These are phyloP conservation scores for Penicillium antarcticum DNA, from an alignment of 495 filamentous ascomycete genomes.

Conservation along the genomic window DNA sequence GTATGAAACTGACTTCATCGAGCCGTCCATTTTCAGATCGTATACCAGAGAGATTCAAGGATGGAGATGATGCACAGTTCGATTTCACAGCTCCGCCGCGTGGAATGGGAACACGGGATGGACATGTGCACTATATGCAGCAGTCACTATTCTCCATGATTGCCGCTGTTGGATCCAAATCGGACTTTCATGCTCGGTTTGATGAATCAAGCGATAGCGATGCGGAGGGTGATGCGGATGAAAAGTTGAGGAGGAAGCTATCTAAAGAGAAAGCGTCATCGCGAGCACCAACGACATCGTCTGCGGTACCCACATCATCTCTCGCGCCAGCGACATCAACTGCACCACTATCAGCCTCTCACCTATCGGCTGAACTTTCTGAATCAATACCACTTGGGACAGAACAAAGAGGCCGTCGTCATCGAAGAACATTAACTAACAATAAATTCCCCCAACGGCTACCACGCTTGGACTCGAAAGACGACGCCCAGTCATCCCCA, in stretches of 20 bases:
- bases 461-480: constrained; percentile 47
- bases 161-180: constrained; percentile 78
- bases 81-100: constrained; percentile 65
- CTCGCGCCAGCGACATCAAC: constrained; percentile 1
- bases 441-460: constrained; percentile 58
- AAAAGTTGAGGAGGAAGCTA: too few species aligned
- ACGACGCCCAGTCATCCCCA: constrained; percentile 19
- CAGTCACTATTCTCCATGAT: constrained; percentile 94
- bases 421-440: constrained; percentile 59
- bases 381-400: constrained; percentile 2
- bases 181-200: constrained; percentile 77
- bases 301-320: constrained; percentile 1
- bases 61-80: constrained; percentile 68
- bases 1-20: constrained; percentile 29
- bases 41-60: constrained; percentile 73
- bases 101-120: constrained; percentile 33
- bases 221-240: constrained; percentile 42
- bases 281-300: too few species aligned
- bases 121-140: constrained; percentile 68
- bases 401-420: constrained; percentile 39
- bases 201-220: constrained; percentile 82
- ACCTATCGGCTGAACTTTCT: not conserved
- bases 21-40: constrained; percentile 61
- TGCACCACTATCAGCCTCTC: not conserved
- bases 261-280: too few species aligned